Percentiles rank a stretch among this genome's conserved stretches.
These are phyloP conservation scores for Evansstolkia leycettana DNA, from an alignment of 495 filamentous ascomycete species.

Conservation along the genomic window DNA sequence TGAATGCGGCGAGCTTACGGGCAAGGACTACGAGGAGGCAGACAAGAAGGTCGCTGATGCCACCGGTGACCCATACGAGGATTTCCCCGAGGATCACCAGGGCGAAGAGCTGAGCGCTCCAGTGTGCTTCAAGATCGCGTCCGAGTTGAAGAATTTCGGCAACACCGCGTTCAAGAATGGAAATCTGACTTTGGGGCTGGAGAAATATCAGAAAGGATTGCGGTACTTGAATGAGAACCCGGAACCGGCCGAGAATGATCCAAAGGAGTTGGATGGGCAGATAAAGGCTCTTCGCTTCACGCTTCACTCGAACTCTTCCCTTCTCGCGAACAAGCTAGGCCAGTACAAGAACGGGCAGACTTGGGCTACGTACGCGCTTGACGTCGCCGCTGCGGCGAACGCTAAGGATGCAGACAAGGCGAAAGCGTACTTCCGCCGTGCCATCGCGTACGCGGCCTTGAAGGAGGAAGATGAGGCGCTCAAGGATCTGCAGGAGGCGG, in stretches of 20 bases:
- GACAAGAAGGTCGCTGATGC: constrained; percentile 55
- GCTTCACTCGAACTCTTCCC: constrained; percentile 64
- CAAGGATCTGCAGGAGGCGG: constrained; percentile 63
- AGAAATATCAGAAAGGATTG: constrained; percentile 96
- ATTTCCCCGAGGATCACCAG: constrained; percentile 84
- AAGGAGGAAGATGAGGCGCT: constrained; percentile 83
- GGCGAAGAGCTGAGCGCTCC: constrained; percentile 48
- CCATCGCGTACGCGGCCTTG: constrained; percentile 53
- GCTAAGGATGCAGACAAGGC: constrained; percentile 67
- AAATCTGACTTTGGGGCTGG: constrained; percentile 57
- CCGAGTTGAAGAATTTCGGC: constrained; percentile 83
- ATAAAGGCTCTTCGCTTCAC: constrained; percentile 64
- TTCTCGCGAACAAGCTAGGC: constrained; percentile 70
- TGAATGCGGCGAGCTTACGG: constrained; percentile 78
- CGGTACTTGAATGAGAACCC: constrained; percentile 89
- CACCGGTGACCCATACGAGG: constrained; percentile 88
- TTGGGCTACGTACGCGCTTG: constrained; percentile 62
- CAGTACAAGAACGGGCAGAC: constrained; percentile 55
- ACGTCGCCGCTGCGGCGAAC: constrained; percentile 39
- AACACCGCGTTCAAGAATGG: constrained; percentile 82
- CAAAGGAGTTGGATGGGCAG: constrained; percentile 50
- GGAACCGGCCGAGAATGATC: constrained; percentile 50
- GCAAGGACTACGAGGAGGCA: constrained; percentile 48
- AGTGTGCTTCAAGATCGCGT: constrained; percentile 51
- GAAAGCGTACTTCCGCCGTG: constrained; percentile 80